Conservation (phyloP, 352 stramenopile genomes). For the Thalassiosira hispida region DNA sequence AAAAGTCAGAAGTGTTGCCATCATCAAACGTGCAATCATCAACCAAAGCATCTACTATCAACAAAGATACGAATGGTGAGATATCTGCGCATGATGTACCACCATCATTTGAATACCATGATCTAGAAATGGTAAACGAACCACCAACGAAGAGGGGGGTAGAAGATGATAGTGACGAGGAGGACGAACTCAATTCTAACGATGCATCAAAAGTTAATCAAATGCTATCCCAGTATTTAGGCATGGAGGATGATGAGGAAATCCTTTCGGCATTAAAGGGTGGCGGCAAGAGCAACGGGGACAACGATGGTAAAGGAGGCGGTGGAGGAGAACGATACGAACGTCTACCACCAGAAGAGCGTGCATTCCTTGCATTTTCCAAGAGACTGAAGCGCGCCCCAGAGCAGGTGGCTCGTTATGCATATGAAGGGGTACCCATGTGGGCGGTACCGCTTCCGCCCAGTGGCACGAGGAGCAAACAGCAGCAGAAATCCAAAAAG, state of each 20-base stretch:
- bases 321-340: conserved; percentile 68
- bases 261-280: conserved; percentile 66
- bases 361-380: conserved; percentile 69
- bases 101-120: conserved; percentile 49
- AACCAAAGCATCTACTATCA: background rate
- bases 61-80: conserved; percentile 3
- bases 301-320: background rate
- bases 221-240: conserved; percentile 73
- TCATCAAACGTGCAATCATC: background rate
- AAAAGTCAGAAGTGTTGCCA: background rate
- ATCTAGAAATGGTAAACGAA: conserved; percentile 65
- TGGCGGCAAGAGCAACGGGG: conserved; percentile 11
- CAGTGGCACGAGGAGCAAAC: background rate
- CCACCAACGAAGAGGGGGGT: conserved; percentile 31
- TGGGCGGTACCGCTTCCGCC: conserved; percentile 63
- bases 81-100: conserved; percentile 4
- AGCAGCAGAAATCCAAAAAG: conserved; percentile 12
- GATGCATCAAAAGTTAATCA: conserved; percentile 70
- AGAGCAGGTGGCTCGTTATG: conserved; percentile 73
- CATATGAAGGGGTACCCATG: conserved; percentile 64
- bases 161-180: conserved; percentile 63
- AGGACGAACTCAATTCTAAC: conserved; percentile 47
- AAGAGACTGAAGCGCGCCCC: conserved; percentile 65
- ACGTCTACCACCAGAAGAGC: conserved; percentile 64
- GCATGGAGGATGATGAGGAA: conserved; percentile 76